These are phyloP conservation scores for Cladosporium sp. DNA, from an alignment of 2,329 filamentous ascomycete species.

Conservation along the genomic window DNA sequence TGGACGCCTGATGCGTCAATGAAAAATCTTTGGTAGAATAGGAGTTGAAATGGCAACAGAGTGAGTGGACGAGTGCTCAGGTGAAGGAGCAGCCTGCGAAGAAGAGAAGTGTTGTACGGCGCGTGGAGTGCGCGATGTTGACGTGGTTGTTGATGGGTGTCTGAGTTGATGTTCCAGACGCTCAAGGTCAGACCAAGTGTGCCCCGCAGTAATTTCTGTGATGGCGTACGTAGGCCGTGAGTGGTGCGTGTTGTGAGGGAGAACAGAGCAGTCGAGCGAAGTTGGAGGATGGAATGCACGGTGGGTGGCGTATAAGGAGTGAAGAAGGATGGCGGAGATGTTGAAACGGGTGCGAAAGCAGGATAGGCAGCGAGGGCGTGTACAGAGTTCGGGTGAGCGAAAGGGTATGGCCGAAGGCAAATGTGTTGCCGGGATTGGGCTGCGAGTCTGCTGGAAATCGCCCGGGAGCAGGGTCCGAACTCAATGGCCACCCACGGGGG, in stretches of 20 bases:
- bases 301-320: not conserved
- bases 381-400: slow-evolving; percentile 9
- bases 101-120: not conserved
- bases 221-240: not conserved
- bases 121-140: slow-evolving; percentile 1
- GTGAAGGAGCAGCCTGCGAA: not conserved
- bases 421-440: slow-evolving; percentile 4
- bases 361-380: slow-evolving; percentile 3
- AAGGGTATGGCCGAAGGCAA: not conserved
- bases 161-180: slow-evolving; percentile 14
- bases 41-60: not conserved
- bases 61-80: not conserved
- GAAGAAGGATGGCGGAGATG: not conserved
- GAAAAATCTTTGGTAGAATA: not conserved
- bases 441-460: not conserved
- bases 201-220: slow-evolving; percentile 7
- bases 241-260: not conserved
- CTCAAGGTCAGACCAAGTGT: not conserved
- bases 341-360: not conserved
- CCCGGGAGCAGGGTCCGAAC: not conserved
- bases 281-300: not conserved
- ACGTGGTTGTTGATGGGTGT: slow-evolving; percentile 16
- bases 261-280: not conserved
- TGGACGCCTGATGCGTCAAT: not conserved
- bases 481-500: slow-evolving; percentile 2